Conservation (phyloP, 805 yeast genomes). For the Candida mattraensis region DNA sequence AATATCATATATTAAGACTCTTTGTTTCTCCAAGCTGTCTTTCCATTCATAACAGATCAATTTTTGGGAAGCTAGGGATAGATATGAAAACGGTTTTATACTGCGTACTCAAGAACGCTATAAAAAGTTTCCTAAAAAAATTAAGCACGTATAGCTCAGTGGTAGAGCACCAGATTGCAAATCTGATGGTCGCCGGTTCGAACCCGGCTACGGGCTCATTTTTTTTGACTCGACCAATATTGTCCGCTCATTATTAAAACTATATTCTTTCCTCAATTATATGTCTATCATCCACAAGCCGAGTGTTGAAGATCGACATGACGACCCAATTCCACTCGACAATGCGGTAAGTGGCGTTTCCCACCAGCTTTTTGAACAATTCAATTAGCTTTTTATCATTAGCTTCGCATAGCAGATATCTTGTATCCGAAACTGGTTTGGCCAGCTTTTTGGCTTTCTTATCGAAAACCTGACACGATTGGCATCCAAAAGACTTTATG, state of each 20-base stretch:
- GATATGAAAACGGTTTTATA: too few relatives aligned
- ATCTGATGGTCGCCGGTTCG: conserved; percentile 98
- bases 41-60: too few relatives aligned
- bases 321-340: conserved; percentile 71
- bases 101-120: too few relatives aligned
- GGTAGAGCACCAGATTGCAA: conserved; percentile 99
- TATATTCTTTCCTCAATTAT: conserved; percentile 19
- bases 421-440: conserved; percentile 15
- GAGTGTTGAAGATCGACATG: conserved; percentile 50
- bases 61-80: too few relatives aligned
- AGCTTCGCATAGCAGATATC: conserved; percentile 24
- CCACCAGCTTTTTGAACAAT: conserved; percentile 27
- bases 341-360: conserved; percentile 31
- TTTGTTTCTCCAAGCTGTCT: too few relatives aligned
- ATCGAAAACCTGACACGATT: conserved; percentile 18
- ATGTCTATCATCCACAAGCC: conserved; percentile 20
- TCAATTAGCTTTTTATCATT: conserved; percentile 35
- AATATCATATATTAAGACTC: too few relatives aligned
- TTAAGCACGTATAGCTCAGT: conserved; percentile 71
- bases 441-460: conserved; percentile 20
- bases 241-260: conserved; percentile 2
- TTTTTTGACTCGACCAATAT: conserved; percentile 5
- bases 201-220: conserved; percentile 83
- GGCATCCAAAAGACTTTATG: conserved; percentile 57
- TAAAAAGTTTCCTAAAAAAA: too few relatives aligned